Evolutionary conservation across 2,329 filamentous ascomycete genomes (phyloP), one percentile per base, ranked within the genome.

Genomic region (Metarhizium anisopliae): DNA sequence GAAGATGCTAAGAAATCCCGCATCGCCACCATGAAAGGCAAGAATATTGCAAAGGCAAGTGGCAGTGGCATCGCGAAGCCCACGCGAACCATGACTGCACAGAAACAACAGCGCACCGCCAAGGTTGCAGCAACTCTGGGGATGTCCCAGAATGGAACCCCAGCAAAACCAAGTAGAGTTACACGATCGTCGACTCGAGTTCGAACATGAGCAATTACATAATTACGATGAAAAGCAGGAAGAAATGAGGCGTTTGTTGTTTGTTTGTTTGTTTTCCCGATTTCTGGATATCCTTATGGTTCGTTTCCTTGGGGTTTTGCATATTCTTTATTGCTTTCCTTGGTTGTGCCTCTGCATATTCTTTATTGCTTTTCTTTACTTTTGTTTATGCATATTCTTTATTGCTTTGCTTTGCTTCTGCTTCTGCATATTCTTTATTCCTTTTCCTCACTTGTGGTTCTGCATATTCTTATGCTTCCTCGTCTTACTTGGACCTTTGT

Each of bases 81-180:
- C 35, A 58, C 59, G 40, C 54, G 30, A 63, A 60, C 52, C 38
- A 45, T 53, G 11, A 47, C 55, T 7, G 42, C 63, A 2, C 62
- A 66, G 54, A 64, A 59, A 40, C 64, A 66, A 59, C 64, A 66
- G 59, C 63, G 63, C 49, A 56, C 63, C 10, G 55, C 64, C 51
- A 64, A 64, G 57, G 59, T 68, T 49, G 68, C 69, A 2, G 64
- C 67, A 51, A 64, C 60, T 38, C 58, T 71, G 55, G 68, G 68
- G 50, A 69, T 68, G 66, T 64, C 63, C 42, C 61, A 61, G 32
- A 72, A 70, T 32, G 67, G 68, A 47, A 71, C 70, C 7, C 70
- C 70, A 5, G 68, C 65, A 32, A 70, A 67, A 54, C 63, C 66
- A 25, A 61, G 59, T 50, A 63, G 68, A 29, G 59, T 67, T 52